A percentile compares a stretch with the other conserved stretches of the same genome.
Evolutionary conservation across 2,329 filamentous ascomycete genomes (phyloP).

Genomic region (Pestalotiopsis fici): DNA sequence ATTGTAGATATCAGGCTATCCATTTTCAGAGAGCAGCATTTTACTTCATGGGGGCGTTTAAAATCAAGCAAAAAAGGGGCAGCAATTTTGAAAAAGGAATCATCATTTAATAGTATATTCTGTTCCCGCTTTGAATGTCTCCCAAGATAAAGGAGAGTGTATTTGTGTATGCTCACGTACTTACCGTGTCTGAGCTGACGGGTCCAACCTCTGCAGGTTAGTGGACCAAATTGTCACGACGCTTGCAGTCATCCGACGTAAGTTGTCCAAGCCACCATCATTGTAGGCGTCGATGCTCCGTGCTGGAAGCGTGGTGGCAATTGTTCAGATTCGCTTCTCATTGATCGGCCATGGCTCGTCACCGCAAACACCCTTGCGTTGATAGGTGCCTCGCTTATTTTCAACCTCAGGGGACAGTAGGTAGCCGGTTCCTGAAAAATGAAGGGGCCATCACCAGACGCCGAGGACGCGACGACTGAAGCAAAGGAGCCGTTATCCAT

Average conservation of each 20-base stretch:
- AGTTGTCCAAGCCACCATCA: background rate
- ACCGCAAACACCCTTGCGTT: background rate
- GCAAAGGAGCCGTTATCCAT: background rate
- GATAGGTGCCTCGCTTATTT: background rate
- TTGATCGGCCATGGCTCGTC: background rate
- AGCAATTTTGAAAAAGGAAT: background rate
- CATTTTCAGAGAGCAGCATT: background rate
- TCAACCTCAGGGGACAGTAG: background rate
- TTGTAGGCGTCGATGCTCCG: background rate
- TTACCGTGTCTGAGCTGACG: background rate
- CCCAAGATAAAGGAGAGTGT: background rate
- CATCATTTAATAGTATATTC: background rate
- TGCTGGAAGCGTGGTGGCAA: background rate
- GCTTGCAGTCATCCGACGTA: background rate
- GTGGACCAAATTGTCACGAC: background rate
- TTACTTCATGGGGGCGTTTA: background rate
- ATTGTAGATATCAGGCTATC: background rate
- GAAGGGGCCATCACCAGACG: background rate
- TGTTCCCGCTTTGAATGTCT: background rate
- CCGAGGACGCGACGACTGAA: background rate
- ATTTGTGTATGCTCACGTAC: background rate
- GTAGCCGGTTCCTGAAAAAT: background rate
- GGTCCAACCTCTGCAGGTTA: background rate
- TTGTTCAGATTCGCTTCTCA: background rate
- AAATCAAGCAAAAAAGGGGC: background rate